Evolutionary conservation across 2,329 filamentous ascomycete species (phyloP), one percentile per base, ranked within the genome.

Genomic region (Ascochyta fabae): DNA sequence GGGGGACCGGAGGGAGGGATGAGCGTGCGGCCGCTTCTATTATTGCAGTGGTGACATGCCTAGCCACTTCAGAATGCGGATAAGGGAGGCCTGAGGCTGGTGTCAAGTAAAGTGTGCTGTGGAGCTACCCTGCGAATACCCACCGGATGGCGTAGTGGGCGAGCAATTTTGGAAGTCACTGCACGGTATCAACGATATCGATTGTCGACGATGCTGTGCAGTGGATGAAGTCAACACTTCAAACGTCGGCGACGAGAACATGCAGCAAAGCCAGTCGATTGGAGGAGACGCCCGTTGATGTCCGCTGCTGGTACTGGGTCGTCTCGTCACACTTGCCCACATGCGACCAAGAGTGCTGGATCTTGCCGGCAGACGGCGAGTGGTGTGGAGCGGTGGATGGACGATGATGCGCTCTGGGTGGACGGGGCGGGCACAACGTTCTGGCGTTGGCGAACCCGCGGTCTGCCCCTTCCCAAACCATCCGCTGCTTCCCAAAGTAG

Each of bases 391-490:
- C 53, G 38, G 34, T 42, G 35, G 41, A 45, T 27, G 46, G 39
- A 31, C 51, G 39, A 55, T 49, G 52, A 49, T 49, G 52, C 52
- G 46, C 46, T 49, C 52, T 49, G 23, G 45, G 36, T 35, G 35
- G 33, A 49, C 42, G 31, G 44, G 56, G 36, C 46, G 54, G 52
- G 44, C 59, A 41, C 56, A 53, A 62, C 56, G 54, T 55, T 54
- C 54, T 59, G 53, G 53, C 47, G 47, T 46, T 51, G 52, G 49
- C 52, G 48, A 53, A 40, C 27, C 48, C 48, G 45, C 49, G 42
- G 43, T 40, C 33, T 36, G 40, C 40, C 45, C 45, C 48, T 57
- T 67, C 65, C 65, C 55, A 66, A 68, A 65, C 39, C 50, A 59
- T 62, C 54, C 24, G 34, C 26, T 44, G 42, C 50, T 45, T 44